A percentile compares a stretch with the other conserved stretches of the same genome.
phyloP scores from a whole-genome alignment of 2,329 filamentous ascomycete genomes.

The Emmonsiellopsis sp. region DNA sequence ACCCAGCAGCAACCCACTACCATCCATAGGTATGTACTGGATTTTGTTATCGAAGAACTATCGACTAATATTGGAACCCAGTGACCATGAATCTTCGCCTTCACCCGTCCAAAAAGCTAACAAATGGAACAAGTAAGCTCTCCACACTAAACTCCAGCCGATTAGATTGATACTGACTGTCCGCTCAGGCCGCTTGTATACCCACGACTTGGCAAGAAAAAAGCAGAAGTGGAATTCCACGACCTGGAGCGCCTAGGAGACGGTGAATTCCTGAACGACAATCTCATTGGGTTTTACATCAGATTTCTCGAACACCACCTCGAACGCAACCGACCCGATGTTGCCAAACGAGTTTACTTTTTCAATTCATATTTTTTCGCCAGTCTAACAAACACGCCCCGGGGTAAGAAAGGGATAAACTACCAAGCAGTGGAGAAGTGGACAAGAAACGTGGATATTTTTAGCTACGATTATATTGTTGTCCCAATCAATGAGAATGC shows the following conservation, averaged over 20 bases:
- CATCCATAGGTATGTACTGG: constrained; percentile 8
- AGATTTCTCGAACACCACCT: constrained; percentile 58
- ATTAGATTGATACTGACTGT: constrained; percentile 1
- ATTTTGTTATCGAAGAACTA: background rate
- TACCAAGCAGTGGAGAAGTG: constrained; percentile 78
- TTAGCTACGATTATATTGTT: constrained; percentile 78
- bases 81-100: constrained; percentile 3
- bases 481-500: constrained; percentile 80
- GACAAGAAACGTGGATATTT: constrained; percentile 78
- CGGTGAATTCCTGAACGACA: constrained; percentile 84
- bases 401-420: constrained; percentile 54
- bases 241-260: constrained; percentile 65
- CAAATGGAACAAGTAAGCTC: constrained; percentile 9
- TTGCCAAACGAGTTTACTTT: constrained; percentile 63
- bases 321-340: constrained; percentile 44
- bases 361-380: constrained; percentile 92
- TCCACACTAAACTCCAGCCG: background rate
- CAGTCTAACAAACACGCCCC: constrained; percentile 54
- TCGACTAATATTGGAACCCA: constrained; percentile 9
- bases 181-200: constrained; percentile 32
- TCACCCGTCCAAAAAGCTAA: background rate
- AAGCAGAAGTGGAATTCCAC: constrained; percentile 33
- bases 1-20: constrained; percentile 8
- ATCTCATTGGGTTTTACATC: constrained; percentile 79
- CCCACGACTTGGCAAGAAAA: constrained; percentile 36